These are phyloP conservation scores for Cryptococcus floricola DNA, from an alignment of 1,284 basidiomycete genomes.

Conservation along the genomic window DNA sequence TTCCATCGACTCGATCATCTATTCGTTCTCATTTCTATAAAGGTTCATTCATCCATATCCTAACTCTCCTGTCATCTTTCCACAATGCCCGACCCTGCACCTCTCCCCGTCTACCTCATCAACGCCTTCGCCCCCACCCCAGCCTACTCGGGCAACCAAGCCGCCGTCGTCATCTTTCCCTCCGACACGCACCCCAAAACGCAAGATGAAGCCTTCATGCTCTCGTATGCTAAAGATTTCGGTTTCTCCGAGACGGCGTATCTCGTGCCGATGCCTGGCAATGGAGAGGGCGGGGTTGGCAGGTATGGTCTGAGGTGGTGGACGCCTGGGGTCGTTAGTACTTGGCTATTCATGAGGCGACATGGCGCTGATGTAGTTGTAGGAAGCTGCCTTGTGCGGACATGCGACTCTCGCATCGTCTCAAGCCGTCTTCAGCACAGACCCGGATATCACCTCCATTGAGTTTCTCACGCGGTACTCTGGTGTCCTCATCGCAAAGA, in stretches of 20 bases:
- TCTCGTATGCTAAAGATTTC: slow-evolving; percentile 30
- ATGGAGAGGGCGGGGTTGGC: slow-evolving; percentile 5
- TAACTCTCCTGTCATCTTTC: not conserved
- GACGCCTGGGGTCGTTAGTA: slow-evolving; percentile 32
- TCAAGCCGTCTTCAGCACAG: slow-evolving; percentile 24
- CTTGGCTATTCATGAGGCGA: no score
- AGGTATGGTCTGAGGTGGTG: slow-evolving; percentile 38
- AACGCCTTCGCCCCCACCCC: slow-evolving; percentile 35
- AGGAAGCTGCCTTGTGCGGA: slow-evolving; percentile 41
- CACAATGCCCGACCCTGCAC: not conserved
- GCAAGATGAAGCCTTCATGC: slow-evolving; percentile 26
- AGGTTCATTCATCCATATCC: no score
- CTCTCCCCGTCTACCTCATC: slow-evolving; percentile 22
- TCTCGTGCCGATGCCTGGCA: slow-evolving; percentile 18
- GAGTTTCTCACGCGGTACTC: slow-evolving; percentile 30
- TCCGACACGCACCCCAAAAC: slow-evolving; percentile 18
- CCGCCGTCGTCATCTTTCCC: slow-evolving; percentile 33
- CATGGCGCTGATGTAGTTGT: not conserved
- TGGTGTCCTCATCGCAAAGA: slow-evolving; percentile 25
- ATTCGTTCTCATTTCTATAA: no score
- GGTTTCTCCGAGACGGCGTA: slow-evolving; percentile 40
- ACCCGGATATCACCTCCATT: slow-evolving; percentile 16
- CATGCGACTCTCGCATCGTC: slow-evolving; percentile 41
- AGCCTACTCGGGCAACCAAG: slow-evolving; percentile 39
- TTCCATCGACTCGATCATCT: no score